Percentiles rank a stretch among this genome's conserved stretches.
Evolutionary conservation across 108 stramenopile genomes (phyloP).

Genomic region (Discostella pseudostelligera): DNA sequence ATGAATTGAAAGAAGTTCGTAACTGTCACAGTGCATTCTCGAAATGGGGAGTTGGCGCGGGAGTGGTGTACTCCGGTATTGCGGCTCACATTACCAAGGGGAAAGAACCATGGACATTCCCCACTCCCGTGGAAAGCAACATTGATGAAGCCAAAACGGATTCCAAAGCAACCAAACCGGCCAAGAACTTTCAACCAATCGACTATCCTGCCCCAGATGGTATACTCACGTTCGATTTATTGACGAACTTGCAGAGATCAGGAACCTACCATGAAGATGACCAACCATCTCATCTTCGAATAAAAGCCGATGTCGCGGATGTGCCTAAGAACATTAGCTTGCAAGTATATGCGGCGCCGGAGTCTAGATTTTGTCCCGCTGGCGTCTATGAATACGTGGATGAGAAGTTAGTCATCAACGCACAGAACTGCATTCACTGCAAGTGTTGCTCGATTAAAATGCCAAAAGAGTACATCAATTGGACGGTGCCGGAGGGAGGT

Average conservation of each 20-base stretch:
- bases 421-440: conserved; percentile 99
- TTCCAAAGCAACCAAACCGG: conserved; percentile 70
- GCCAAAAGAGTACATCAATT: conserved; percentile 96
- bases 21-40: conserved; percentile 97
- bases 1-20: conserved; percentile 93
- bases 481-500: conserved; percentile 99
- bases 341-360: conserved; percentile 91
- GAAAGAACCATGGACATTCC: conserved; percentile 95
- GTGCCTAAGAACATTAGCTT: conserved; percentile 74
- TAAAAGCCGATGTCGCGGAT: conserved; percentile 73
- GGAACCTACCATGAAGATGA: conserved; percentile 98
- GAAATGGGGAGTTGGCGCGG: conserved; percentile 88
- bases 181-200: conserved; percentile 65
- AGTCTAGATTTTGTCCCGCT: conserved; percentile 98
- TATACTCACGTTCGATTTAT: conserved; percentile 92
- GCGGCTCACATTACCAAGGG: conserved; percentile 91
- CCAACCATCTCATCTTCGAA: conserved; percentile 95
- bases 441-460: conserved; percentile 99
- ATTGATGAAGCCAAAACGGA: conserved; percentile 45
- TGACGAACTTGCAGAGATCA: conserved; percentile 92
- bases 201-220: conserved; percentile 96
- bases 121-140: conserved; percentile 35
- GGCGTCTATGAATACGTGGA: conserved; percentile 54
- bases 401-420: conserved; percentile 94
- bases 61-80: conserved; percentile 89